Evolutionary conservation across 2,329 filamentous ascomycete species (phyloP), one percentile per base, ranked within the genome.

Genomic region (Hypoxylon sp.): DNA sequence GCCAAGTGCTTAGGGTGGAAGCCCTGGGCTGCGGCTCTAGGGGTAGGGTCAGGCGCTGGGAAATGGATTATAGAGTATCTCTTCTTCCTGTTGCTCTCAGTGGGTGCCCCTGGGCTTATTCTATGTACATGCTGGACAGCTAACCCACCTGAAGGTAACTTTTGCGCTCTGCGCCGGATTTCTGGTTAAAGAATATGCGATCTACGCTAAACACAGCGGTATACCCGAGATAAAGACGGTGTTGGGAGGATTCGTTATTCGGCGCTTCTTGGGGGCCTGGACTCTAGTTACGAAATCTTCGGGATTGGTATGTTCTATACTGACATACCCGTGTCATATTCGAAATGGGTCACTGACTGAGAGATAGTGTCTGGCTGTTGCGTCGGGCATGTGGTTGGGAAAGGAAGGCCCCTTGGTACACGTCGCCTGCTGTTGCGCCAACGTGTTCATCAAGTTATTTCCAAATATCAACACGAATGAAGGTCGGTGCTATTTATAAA

Each of bases 141-240:
- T 61, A 69, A 67, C 37, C 2, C 20, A 8, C 6, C 3, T 7
- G 3, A 45, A 93, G 89, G 81, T 94, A 8, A 68, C 89, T 6
- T 94, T 96, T 70, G 93, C 94, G 21, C 81, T 86, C 31, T 85
- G 83, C 55, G 92, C 95, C 8, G 91, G 89, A 49, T 72, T 93
- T 49, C 78, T 98, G 50, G 93, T 98, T 11, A 86, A 89, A 67
- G 86, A 89, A 67, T 98, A 93, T 74, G 92, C 91, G 20, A 81
- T 90, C 4, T 91, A 97, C 75, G 94, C 94, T 43, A 94, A 90
- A 72, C 94, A 98, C 71, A 97, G 92, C 72, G 94, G 94, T 76
- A 97, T 99, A 67, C 92, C 94, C 4, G 94, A 99, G 79, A 96
- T 99, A 77, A 99, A 99, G 80, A 97, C 93, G 2, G 86, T 99